Evolutionary conservation across 1,284 basidiomycete species (phyloP).

Genomic region (Trametes hirsuta): DNA sequence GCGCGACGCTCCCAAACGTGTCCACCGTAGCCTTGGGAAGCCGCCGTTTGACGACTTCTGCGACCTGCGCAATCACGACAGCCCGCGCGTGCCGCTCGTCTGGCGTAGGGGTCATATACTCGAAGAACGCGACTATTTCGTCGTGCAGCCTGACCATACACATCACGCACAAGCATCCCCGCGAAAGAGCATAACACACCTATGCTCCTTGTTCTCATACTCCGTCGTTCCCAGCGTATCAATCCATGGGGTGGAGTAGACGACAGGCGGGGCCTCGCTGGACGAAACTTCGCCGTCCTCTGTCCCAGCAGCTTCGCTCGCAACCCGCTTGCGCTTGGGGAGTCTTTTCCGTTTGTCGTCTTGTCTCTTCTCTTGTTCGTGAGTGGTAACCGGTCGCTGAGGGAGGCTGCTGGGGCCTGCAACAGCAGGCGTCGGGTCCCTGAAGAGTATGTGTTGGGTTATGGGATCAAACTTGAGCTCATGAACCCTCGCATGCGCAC

Average conservation of each 20-base stretch:
- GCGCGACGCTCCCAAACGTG: slow-evolving; percentile 36
- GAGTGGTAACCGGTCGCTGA: neutral
- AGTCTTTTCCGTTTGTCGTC: slow-evolving; percentile 7
- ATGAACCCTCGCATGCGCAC: neutral
- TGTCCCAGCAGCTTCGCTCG: slow-evolving; percentile 6
- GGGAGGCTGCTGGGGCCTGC: slow-evolving; percentile 22
- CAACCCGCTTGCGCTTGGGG: slow-evolving; percentile 20
- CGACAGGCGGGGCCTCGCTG: neutral
- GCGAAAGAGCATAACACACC: slow-evolving; percentile 26
- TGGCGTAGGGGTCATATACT: slow-evolving; percentile 32
- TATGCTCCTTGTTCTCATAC: slow-evolving; percentile 39
- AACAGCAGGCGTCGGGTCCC: slow-evolving; percentile 11
- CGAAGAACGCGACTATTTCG: slow-evolving; percentile 49
- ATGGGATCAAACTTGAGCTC: too few relatives aligned
- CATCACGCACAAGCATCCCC: neutral
- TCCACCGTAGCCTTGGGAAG: slow-evolving; percentile 27
- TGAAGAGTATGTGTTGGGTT: neutral
- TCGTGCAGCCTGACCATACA: slow-evolving; percentile 56
- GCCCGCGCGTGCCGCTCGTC: slow-evolving; percentile 31
- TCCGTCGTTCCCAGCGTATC: slow-evolving; percentile 27
- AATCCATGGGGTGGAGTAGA: slow-evolving; percentile 33
- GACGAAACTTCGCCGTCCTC: slow-evolving; percentile 1
- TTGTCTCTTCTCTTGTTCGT: neutral
- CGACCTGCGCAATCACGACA: slow-evolving; percentile 28
- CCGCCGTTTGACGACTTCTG: slow-evolving; percentile 27